A percentile compares a stretch with the other conserved stretches of the same genome.
Conservation (phyloP, 768 basidiomycete species). For the Mycena leptocephala region DNA sequence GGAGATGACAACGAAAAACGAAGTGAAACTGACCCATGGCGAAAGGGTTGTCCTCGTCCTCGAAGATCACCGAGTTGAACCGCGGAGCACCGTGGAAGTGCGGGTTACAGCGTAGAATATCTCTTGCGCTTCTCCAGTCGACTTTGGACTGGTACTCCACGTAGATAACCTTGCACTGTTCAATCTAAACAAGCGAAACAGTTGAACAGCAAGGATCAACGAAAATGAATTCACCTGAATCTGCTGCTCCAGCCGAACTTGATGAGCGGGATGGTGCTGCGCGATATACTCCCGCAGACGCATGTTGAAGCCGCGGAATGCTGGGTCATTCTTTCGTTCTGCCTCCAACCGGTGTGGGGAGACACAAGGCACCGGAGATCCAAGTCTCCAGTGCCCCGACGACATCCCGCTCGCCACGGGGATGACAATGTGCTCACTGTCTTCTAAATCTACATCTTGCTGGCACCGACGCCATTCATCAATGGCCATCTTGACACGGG, state of each 20-base stretch:
- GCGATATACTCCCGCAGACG: slow-evolving; percentile 23
- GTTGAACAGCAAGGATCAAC: no score
- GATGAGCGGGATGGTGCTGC: not conserved
- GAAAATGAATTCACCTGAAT: not conserved
- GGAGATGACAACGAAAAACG: no score
- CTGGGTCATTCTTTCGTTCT: not conserved
- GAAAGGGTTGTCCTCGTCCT: no score
- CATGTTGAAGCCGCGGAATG: slow-evolving; percentile 19
- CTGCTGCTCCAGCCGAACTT: no score
- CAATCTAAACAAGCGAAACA: no score
- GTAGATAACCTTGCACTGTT: not conserved
- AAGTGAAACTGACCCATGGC: no score
- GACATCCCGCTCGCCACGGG: not conserved
- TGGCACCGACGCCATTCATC: slow-evolving; percentile 5
- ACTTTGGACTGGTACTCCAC: not conserved
- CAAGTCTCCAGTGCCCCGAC: slow-evolving; percentile 19
- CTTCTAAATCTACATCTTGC: not conserved
- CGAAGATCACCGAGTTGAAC: not conserved
- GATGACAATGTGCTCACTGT: not conserved
- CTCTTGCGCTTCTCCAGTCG: not conserved
- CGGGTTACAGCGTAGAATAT: not conserved
- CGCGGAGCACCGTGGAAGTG: not conserved
- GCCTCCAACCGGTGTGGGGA: slow-evolving; percentile 10
- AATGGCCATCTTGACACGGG: no score
- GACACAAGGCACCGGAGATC: slow-evolving; percentile 7